These are phyloP conservation scores for Verruconis gallopava DNA, from an alignment of 2,329 filamentous ascomycete species.

Conservation along the genomic window DNA sequence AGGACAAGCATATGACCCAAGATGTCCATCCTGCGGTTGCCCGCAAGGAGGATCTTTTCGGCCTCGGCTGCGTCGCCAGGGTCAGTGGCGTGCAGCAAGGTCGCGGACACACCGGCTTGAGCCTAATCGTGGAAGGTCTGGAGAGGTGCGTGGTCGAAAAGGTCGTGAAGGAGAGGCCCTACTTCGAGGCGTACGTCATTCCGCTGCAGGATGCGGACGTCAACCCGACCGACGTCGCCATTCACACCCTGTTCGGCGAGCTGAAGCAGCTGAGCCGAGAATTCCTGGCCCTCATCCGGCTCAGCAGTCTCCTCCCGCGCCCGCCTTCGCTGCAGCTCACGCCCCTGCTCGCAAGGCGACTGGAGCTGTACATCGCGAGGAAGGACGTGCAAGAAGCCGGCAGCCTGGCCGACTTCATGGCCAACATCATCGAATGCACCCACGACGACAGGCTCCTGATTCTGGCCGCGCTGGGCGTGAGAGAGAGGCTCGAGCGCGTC, in stretches of 20 bases:
- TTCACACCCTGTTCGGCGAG: slow-evolving; percentile 60
- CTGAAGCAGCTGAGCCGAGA: slow-evolving; percentile 79
- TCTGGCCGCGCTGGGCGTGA: slow-evolving; percentile 66
- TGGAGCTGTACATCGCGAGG: slow-evolving; percentile 76
- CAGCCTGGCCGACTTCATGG: slow-evolving; percentile 87
- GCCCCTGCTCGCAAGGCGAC: slow-evolving; percentile 69
- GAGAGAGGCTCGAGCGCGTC: slow-evolving; percentile 65
- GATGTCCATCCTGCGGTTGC: slow-evolving; percentile 23
- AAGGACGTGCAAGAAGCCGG: slow-evolving; percentile 76
- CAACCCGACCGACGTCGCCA: slow-evolving; percentile 45
- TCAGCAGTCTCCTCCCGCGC: slow-evolving; percentile 72
- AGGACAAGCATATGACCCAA: slow-evolving; percentile 12
- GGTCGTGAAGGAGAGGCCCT: slow-evolving; percentile 64
- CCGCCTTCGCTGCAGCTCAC: slow-evolving; percentile 55
- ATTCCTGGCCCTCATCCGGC: slow-evolving; percentile 67
- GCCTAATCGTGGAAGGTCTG: slow-evolving; percentile 74
- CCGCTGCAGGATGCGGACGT: slow-evolving; percentile 28
- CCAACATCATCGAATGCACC: slow-evolving; percentile 74
- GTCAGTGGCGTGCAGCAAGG: slow-evolving; percentile 38
- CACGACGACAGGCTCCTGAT: slow-evolving; percentile 87
- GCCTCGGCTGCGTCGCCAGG: slow-evolving; percentile 58
- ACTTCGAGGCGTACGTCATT: slow-evolving; percentile 73
- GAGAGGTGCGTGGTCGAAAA: slow-evolving; percentile 64
- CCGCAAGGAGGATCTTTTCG: slow-evolving; percentile 54
- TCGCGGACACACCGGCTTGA: slow-evolving; percentile 46